A percentile compares a stretch with the other conserved stretches of the same genome.
Conservation (phyloP, 2,329 filamentous ascomycete genomes). For the Penicillium brevicompactum region DNA sequence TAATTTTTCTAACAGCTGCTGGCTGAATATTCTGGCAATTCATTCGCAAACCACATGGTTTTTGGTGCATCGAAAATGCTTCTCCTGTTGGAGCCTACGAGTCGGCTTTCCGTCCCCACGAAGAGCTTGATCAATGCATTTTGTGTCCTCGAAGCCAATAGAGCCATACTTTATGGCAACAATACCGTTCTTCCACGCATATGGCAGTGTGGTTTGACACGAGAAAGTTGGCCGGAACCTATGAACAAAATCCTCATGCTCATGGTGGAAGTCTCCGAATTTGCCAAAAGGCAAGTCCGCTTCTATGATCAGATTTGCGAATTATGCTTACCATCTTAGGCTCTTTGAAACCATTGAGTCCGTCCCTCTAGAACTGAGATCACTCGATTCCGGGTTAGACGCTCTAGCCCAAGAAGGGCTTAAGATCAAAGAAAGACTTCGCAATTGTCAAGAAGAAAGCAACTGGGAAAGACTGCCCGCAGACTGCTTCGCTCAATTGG, state of each 20-base stretch:
- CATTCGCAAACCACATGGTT: slow-evolving; percentile 3
- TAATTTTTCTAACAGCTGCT: neutral
- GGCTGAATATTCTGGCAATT: slow-evolving; percentile 2
- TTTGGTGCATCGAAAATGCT: neutral
- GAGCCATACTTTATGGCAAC: neutral
- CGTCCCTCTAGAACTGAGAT: neutral
- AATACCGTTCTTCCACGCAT: neutral
- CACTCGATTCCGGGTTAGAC: neutral
- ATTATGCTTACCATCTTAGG: neutral
- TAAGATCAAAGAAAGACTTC: neutral
- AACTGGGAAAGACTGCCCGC: neutral
- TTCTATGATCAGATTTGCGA: no score
- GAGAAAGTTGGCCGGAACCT: neutral
- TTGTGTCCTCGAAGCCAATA: neutral
- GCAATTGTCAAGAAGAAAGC: neutral
- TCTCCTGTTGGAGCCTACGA: neutral
- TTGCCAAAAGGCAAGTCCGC: neutral
- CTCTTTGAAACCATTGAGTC: neutral
- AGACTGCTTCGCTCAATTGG: neutral
- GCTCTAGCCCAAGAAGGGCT: neutral
- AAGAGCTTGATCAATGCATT: neutral
- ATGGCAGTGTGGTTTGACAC: neutral
- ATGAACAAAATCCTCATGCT: neutral
- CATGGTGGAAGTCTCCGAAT: neutral
- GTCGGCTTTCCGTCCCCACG: neutral